Conservation (phyloP, 2,329 filamentous ascomycete species). For the Rhynchosporium agropyri region DNA sequence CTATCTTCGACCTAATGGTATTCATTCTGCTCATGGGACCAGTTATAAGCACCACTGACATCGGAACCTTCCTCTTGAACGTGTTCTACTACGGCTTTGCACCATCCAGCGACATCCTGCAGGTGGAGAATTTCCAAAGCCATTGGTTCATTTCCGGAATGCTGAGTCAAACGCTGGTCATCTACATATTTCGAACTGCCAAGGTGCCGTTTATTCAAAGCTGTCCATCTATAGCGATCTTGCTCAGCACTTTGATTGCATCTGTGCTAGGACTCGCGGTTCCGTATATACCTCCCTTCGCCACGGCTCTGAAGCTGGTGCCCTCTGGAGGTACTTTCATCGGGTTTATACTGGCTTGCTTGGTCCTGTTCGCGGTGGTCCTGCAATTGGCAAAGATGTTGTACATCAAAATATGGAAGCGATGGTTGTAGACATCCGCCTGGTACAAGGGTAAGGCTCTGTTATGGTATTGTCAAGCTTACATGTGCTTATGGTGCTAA, state of each 20-base stretch:
- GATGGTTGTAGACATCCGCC: constrained; percentile 17
- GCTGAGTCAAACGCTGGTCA: constrained; percentile 19
- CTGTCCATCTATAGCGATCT: not conserved
- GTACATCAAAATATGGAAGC: constrained; percentile 20
- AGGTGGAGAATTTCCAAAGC: constrained; percentile 11
- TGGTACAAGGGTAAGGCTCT: not conserved
- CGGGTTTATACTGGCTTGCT: constrained; percentile 5
- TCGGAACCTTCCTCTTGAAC: constrained; percentile 19
- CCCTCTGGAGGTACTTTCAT: constrained; percentile 12
- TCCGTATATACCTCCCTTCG: constrained; percentile 16
- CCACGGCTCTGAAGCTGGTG: constrained; percentile 5
- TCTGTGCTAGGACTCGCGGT: constrained; percentile 9
- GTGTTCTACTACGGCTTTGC: constrained; percentile 17
- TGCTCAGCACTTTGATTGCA: not conserved
- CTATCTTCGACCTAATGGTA: constrained; percentile 16
- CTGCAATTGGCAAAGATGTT: constrained; percentile 17
- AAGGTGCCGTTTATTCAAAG: constrained; percentile 19
- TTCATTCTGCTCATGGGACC: constrained; percentile 20
- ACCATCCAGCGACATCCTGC: not conserved
- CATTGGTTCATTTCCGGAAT: constrained; percentile 22
- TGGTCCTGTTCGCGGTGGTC: constrained; percentile 8
- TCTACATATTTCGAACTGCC: constrained; percentile 20
- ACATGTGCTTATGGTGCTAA: not conserved
- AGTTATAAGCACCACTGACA: constrained; percentile 18
- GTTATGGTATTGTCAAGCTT: not conserved